Conservation (phyloP, 805 yeast genomes). For the Starmerella floricola region DNA sequence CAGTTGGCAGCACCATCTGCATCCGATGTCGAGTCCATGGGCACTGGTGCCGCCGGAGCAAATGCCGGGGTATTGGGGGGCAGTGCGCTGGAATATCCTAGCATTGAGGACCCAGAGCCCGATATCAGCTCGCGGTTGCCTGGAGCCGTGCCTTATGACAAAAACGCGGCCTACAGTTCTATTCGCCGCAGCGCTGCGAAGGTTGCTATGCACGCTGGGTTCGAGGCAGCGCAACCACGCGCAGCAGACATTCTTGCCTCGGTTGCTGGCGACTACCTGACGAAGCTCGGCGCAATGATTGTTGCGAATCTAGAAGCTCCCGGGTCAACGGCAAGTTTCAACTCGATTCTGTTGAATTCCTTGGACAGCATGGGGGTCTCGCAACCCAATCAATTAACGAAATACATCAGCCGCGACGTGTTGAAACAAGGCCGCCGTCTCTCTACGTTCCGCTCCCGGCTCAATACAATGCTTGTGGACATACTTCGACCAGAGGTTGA, state of each 20-base stretch:
- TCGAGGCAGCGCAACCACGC: constrained; percentile 64
- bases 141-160: constrained; percentile 51
- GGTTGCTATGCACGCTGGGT: constrained; percentile 82
- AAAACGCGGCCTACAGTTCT: constrained; percentile 51
- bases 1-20: constrained; percentile 4
- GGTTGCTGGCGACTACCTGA: constrained; percentile 67
- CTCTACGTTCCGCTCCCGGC: constrained; percentile 50
- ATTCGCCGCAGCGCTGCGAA: constrained; percentile 62
- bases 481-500: constrained; percentile 59
- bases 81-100: constrained; percentile 16
- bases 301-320: constrained; percentile 58
- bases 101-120: constrained; percentile 55
- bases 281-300: constrained; percentile 59
- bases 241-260: constrained; percentile 75
- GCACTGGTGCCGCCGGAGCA: no score
- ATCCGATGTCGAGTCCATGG: not conserved
- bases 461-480: constrained; percentile 63
- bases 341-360: constrained; percentile 47
- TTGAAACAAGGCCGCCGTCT: constrained; percentile 57
- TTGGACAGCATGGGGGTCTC: constrained; percentile 77
- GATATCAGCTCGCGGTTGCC: constrained; percentile 68
- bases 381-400: constrained; percentile 52
- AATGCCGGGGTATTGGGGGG: not conserved
- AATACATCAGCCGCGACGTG: constrained; percentile 62
- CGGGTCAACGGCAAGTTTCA: constrained; percentile 25